Evolutionary conservation across 1,284 basidiomycete species (phyloP).

Genomic region (Flammula alnicola): DNA sequence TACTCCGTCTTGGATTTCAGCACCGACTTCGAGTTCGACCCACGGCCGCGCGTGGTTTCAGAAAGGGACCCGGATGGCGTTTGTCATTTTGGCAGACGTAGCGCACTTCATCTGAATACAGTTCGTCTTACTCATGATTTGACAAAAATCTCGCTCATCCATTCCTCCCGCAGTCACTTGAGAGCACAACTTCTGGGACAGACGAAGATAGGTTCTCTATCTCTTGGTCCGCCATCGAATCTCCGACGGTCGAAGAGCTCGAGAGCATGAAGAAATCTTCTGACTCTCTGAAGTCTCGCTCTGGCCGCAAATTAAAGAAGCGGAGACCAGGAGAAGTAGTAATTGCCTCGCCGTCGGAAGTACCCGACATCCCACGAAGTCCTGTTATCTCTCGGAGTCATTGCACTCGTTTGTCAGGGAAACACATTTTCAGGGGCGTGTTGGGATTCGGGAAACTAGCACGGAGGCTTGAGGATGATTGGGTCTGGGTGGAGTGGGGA

Average conservation of each 20-base stretch:
- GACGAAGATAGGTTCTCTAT: conserved; percentile 17
- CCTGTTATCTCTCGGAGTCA: not conserved
- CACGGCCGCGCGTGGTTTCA: not conserved
- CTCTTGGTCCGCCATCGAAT: conserved; percentile 28
- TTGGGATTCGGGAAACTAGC: not conserved
- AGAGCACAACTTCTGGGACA: conserved; percentile 20
- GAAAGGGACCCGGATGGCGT: not conserved
- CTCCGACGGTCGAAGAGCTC: conserved; percentile 10
- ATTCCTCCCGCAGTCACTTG: conserved; percentile 18
- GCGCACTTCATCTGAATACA: not conserved
- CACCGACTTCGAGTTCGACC: conserved; percentile 31
- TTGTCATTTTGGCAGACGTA: not conserved
- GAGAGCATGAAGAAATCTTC: not conserved
- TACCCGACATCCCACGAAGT: not conserved
- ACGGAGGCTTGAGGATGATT: not conserved
- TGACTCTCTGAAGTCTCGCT: not conserved
- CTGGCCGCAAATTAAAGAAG: conserved; percentile 7
- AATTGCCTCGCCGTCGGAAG: not conserved
- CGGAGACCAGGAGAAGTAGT: not conserved
- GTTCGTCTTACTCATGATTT: not conserved
- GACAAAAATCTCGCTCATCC: not conserved
- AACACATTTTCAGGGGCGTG: conserved; percentile 2
- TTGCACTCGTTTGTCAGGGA: not conserved
- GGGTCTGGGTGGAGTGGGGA: conserved; percentile 13
- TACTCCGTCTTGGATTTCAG: conserved; percentile 34